Evolutionary conservation across 768 basidiomycete species (phyloP).

Genomic region (Termitomyces eurrhizus): DNA sequence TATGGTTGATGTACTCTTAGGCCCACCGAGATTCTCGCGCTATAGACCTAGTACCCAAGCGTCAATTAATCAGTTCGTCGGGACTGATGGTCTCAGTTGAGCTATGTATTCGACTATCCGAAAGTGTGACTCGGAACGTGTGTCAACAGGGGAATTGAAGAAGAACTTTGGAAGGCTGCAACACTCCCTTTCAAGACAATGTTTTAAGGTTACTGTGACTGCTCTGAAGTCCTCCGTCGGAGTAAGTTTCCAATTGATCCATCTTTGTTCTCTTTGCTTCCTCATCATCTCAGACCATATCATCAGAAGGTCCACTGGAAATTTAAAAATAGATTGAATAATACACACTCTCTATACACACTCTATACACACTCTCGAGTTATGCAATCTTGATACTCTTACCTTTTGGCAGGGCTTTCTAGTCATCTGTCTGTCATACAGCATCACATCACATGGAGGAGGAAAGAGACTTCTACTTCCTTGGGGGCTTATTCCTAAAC

Average conservation of each 20-base stretch:
- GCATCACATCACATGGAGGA: no score
- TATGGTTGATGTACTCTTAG: background rate
- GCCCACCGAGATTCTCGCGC: background rate
- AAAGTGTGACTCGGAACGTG: background rate
- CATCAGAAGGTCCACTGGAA: background rate
- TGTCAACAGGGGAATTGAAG: background rate
- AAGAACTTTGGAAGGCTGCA: background rate
- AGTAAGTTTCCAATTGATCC: background rate
- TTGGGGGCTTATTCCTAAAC: no score
- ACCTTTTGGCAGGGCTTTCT: no score
- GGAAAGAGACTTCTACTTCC: no score
- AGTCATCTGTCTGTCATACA: no score
- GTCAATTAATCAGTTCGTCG: background rate
- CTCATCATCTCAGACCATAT: background rate
- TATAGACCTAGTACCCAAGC: background rate
- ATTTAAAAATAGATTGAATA: background rate
- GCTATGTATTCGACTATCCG: background rate
- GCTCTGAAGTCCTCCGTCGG: background rate
- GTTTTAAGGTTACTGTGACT: background rate
- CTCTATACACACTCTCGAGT: background rate
- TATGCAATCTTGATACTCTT: background rate
- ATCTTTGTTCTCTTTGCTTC: background rate
- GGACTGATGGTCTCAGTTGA: background rate
- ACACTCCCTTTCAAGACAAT: background rate
- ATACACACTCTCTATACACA: background rate